phyloP scores from a whole-genome alignment of 805 yeast species.

The Candida nanaspora region DNA sequence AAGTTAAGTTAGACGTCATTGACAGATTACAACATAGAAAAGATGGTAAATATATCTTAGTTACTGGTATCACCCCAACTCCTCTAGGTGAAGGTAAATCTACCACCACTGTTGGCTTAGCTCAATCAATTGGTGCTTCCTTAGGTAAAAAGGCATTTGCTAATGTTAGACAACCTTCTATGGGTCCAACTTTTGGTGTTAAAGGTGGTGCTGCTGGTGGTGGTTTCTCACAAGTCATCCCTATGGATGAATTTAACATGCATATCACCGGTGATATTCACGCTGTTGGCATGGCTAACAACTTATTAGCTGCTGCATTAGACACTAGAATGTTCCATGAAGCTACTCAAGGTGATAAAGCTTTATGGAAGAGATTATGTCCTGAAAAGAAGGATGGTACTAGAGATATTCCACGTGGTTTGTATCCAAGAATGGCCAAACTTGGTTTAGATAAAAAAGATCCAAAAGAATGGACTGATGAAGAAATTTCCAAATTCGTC shows the following conservation, averaged over 20 bases:
- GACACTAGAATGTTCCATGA: constrained; percentile 98
- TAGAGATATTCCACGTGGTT: constrained; percentile 71
- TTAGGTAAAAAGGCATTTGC: constrained; percentile 80
- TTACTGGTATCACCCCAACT: constrained; percentile 97
- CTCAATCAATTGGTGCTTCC: constrained; percentile 95
- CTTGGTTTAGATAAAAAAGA: constrained; percentile 77
- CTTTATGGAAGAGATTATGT: constrained; percentile 78
- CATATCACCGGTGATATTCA: constrained; percentile 97
- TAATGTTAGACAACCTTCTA: constrained; percentile 93
- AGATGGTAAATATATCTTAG: constrained; percentile 83
- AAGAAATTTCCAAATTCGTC: constrained; percentile 68
- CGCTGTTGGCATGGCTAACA: constrained; percentile 91
- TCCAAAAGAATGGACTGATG: constrained; percentile 73
- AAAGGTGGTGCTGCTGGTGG: constrained; percentile 99
- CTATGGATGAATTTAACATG: constrained; percentile 98
- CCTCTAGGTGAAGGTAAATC: constrained; percentile 98
- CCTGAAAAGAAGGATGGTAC: constrained; percentile 73
- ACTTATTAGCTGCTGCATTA: constrained; percentile 90
- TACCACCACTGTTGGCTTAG: constrained; percentile 92
- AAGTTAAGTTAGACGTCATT: constrained; percentile 62
- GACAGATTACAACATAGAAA: constrained; percentile 57
- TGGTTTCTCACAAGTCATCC: constrained; percentile 95
- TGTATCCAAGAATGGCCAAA: constrained; percentile 68
- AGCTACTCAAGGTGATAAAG: constrained; percentile 66
- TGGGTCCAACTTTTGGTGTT: constrained; percentile 99